Base-by-base conservation (phyloP, 371 early-diverging fungal genomes). In the Syncephalastrum monosporum region DNA sequence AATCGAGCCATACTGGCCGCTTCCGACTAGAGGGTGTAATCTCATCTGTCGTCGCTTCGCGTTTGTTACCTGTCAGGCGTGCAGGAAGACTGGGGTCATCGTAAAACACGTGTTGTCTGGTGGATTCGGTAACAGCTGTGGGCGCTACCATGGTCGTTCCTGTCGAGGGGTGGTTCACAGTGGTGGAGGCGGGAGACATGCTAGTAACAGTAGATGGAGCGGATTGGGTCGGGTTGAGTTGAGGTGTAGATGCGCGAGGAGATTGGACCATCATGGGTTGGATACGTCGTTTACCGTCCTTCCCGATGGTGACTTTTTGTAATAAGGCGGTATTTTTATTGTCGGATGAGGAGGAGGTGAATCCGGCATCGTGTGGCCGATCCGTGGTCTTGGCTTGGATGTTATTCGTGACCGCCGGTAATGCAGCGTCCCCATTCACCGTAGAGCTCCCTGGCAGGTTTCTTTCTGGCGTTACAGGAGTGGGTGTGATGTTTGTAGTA, bases 251-350 rank as follows among this genome's bases (percentile, higher is more conserved):
- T 10, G 38, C 12, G 38, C 38, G 38, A 10, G 38, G 38, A 12
- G 38, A 33, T 10, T 53, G 55, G 33, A 61, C 46, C 14, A 45
- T 51, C 14, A 84, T 72, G 4, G 94, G 94, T 53, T 84, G 84
- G 42, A 94, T 92, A 19, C 94, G 72, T 49, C 85, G 86, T 69
- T 88, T 87, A 0, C 94, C 94, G 60, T 90, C 88, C 44, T 84
- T 85, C 5, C 83, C 84, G 25, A 85, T 71, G 0, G 91, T 83
- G 14, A 89, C 82, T 16, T 68, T 80, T 65, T 91, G 92, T 25
- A 71, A 55, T 25, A 46, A 47, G 27, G 61, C 53, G 12, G 64
- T 51, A 4, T 43, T 24, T 8, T 42, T 10, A 47, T 47, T 63
- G 8, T 59, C 64, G n/a, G 70, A 60, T 7, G 64, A 59, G 38